phyloP scores from a whole-genome alignment of 2,329 filamentous ascomycete species.

The Aspergillus sp. region DNA sequence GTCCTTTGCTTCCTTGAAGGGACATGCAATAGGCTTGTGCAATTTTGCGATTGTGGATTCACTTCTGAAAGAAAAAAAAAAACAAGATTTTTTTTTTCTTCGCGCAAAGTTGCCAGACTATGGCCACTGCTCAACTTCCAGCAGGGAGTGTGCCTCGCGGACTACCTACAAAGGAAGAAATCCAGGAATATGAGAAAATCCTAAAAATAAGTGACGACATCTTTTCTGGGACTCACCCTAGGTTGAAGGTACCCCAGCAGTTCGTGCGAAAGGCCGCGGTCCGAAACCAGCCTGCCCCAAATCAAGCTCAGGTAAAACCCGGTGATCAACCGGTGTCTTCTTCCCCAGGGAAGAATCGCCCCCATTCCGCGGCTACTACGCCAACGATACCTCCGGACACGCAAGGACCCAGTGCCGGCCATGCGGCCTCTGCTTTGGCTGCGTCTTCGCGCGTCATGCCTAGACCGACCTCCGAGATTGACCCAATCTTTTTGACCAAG shows the following conservation, averaged over 20 bases:
- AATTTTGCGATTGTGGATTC: neutral
- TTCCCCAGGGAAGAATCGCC: constrained; percentile 15
- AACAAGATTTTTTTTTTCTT: neutral
- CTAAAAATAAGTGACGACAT: constrained; percentile 77
- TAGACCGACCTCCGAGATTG: constrained; percentile 65
- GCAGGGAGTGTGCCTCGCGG: constrained; percentile 29
- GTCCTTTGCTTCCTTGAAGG: neutral
- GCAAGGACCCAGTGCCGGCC: constrained; percentile 18
- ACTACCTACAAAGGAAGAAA: constrained; percentile 51
- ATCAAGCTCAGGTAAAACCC: constrained; percentile 27
- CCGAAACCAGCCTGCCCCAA: constrained; percentile 31
- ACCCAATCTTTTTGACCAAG: constrained; percentile 82
- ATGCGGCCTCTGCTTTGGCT: constrained; percentile 21
- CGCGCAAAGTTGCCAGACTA: constrained; percentile 20
- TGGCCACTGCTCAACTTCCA: constrained; percentile 35
- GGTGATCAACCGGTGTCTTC: constrained; percentile 16
- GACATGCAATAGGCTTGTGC: neutral
- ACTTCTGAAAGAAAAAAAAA: neutral
- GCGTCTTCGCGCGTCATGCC: constrained; percentile 39
- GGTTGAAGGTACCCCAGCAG: constrained; percentile 58
- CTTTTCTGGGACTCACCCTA: constrained; percentile 67
- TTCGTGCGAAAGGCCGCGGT: constrained; percentile 45
- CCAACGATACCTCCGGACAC: constrained; percentile 20
- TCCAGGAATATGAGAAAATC: constrained; percentile 75
- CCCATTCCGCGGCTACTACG: constrained; percentile 15